A percentile compares a stretch with the other conserved stretches of the same genome.
Evolutionary conservation across 2,329 filamentous ascomycete genomes (phyloP).

Genomic region (Ophiostoma quercus): DNA sequence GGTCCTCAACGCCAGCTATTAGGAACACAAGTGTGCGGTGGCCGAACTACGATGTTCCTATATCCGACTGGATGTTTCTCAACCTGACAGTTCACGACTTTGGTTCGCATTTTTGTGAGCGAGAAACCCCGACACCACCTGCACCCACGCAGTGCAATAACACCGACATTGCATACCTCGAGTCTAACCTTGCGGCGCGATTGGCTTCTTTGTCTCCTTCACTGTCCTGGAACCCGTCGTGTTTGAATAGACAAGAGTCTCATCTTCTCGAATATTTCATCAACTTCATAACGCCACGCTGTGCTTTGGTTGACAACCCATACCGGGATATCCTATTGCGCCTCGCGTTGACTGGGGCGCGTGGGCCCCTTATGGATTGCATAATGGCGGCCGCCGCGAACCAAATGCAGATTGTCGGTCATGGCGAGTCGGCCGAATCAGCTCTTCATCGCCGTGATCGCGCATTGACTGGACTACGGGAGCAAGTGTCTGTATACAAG

Average conservation of each 20-base stretch:
- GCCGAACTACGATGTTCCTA: not conserved
- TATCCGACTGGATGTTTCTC: not conserved
- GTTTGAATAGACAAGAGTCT: not conserved
- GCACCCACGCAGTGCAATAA: too few species aligned
- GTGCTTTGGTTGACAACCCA: not conserved
- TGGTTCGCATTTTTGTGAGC: not conserved
- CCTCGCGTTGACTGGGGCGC: not conserved
- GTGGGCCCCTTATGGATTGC: slow-evolving; percentile 29
- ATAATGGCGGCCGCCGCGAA: slow-evolving; percentile 32
- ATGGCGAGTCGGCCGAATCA: slow-evolving; percentile 17
- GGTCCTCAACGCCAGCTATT: not conserved
- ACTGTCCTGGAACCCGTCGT: not conserved
- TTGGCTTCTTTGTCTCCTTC: not conserved
- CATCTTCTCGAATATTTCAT: not conserved
- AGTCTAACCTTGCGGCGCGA: not conserved
- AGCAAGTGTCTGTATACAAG: not conserved
- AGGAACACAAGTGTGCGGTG: not conserved
- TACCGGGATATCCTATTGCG: not conserved
- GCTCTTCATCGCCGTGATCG: not conserved
- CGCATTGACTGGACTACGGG: not conserved
- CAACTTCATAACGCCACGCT: not conserved
- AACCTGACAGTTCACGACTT: not conserved
- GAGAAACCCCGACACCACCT: not conserved
- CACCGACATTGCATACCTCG: too few species aligned
- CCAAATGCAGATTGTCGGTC: slow-evolving; percentile 25